Conservation (phyloP, 441 rosid genomes). For the Gossypium davidsonii region DNA sequence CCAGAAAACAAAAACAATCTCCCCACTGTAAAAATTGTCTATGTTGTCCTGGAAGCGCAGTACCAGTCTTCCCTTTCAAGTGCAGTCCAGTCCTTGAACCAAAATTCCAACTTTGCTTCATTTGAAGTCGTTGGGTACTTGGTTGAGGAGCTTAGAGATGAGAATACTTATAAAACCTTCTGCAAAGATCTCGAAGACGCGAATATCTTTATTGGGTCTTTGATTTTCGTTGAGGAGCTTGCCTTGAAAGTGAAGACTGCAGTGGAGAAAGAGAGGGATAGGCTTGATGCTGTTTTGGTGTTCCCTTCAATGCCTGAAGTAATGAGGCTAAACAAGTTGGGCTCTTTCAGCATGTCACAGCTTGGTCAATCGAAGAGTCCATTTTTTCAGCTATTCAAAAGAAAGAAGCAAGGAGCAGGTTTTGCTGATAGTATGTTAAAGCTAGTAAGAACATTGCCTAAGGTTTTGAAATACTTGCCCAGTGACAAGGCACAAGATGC, state of each 20-base stretch:
- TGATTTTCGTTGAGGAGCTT: constrained; percentile 91
- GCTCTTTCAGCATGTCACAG: constrained; percentile 96
- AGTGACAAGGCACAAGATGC: constrained; percentile 97
- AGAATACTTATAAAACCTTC: constrained; percentile 55
- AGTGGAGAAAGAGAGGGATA: constrained; percentile 88
- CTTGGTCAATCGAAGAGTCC: constrained; percentile 97
- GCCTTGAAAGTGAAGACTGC: constrained; percentile 85
- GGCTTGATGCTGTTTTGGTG: constrained; percentile 90
- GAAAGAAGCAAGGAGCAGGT: constrained; percentile 90
- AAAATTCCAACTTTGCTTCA: constrained; percentile 48
- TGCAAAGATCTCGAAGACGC: constrained; percentile 85
- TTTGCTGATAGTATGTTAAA: constrained; percentile 95
- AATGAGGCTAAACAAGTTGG: constrained; percentile 91
- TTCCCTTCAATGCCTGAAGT: constrained; percentile 99
- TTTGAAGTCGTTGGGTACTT: constrained; percentile 87
- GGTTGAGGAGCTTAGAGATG: constrained; percentile 83
- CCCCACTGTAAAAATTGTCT: constrained; percentile 78
- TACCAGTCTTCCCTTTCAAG: constrained; percentile 76
- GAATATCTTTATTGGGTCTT: constrained; percentile 83
- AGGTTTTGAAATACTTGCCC: constrained; percentile 89
- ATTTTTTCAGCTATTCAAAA: constrained; percentile 86
- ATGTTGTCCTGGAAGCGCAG: constrained; percentile 96
- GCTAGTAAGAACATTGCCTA: constrained; percentile 87
- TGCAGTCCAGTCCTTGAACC: constrained; percentile 71
- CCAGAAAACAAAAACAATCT: constrained; percentile 57